phyloP scores from a whole-genome alignment of 306 rosid genomes.

The Corylus avellana region DNA sequence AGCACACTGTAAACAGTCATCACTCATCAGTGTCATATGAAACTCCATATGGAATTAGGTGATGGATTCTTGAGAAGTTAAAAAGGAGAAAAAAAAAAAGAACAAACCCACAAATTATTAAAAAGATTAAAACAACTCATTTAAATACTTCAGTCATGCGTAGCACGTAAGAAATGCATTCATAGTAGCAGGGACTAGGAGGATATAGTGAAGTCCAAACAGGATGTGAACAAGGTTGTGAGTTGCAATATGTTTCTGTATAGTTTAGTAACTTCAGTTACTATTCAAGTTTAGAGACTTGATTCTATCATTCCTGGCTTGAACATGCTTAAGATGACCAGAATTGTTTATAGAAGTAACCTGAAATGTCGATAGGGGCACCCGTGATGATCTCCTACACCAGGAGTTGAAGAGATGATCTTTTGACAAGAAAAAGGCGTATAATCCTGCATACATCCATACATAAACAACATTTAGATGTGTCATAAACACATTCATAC shows the following conservation, averaged over 20 bases:
- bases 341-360: slow-evolving; percentile 36
- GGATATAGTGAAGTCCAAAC: background rate
- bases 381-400: slow-evolving; percentile 97
- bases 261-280: background rate
- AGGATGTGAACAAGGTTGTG: background rate
- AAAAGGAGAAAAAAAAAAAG: background rate
- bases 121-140: background rate
- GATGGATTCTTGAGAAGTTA: background rate
- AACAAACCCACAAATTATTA: background rate
- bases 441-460: slow-evolving; percentile 67
- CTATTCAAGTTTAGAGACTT: slow-evolving; percentile 13
- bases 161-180: background rate
- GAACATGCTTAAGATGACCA: slow-evolving; percentile 7
- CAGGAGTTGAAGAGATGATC: slow-evolving; percentile 78
- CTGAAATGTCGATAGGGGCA: slow-evolving; percentile 99
- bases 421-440: slow-evolving; percentile 87
- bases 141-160: background rate
- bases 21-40: background rate
- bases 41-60: background rate
- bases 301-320: background rate
- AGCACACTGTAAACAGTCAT: background rate
- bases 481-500: slow-evolving; percentile 22
- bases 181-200: background rate
- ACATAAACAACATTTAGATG: slow-evolving; percentile 26
- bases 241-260: background rate